phyloP scores from a whole-genome alignment of 495 filamentous ascomycete species.

The Bryoglossum gracile region DNA sequence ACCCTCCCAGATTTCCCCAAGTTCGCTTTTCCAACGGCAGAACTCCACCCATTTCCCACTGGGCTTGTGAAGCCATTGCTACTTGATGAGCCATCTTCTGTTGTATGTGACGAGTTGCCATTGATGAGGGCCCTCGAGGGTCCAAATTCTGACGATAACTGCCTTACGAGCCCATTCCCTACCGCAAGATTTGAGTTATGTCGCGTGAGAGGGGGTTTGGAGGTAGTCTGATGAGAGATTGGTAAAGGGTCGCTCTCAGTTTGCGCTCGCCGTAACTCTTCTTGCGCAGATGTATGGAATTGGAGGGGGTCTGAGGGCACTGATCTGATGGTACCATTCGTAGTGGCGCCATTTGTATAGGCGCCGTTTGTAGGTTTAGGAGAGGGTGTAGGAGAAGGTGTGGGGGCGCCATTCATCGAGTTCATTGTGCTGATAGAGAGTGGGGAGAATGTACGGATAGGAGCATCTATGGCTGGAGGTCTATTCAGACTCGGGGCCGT shows the following conservation, averaged over 20 bases:
- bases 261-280: conserved; percentile 6
- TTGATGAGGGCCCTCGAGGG: conserved; percentile 1
- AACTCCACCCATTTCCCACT: conserved; percentile 57
- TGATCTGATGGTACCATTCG: conserved; percentile 12
- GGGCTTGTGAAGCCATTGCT: conserved; percentile 20
- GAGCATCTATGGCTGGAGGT: conserved; percentile 3
- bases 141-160: conserved; percentile 22
- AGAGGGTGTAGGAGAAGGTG: too few species aligned
- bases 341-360: conserved; percentile 1
- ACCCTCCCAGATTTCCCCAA: conserved; percentile 89
- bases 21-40: conserved; percentile 68
- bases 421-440: conserved; percentile 23
- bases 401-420: conserved; percentile 6
- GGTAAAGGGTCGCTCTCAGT: too few species aligned
- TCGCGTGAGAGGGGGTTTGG: conserved; percentile 13
- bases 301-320: conserved; percentile 14
- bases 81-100: conserved; percentile 6
- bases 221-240: too few species aligned
- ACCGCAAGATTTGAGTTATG: conserved; percentile 18
- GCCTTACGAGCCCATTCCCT: conserved; percentile 13
- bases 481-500: background rate
- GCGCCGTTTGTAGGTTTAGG: background rate
- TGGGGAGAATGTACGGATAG: conserved; percentile 13
- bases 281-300: conserved; percentile 7
- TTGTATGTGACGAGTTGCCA: background rate